phyloP scores from a whole-genome alignment of 257 asterid species.

The Pogostemon cablin region DNA sequence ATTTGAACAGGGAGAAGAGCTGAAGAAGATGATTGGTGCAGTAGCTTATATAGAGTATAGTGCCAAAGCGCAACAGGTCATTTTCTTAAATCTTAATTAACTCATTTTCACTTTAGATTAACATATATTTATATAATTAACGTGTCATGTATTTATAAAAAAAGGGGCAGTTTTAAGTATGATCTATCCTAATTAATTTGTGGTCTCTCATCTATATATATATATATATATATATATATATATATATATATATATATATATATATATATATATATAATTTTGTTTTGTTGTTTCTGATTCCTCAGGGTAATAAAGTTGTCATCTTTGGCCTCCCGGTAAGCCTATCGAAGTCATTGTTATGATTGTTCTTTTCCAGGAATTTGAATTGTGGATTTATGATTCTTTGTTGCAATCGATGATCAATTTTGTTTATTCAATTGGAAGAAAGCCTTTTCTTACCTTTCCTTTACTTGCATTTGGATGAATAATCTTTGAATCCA shows the following conservation, averaged over 20 bases:
- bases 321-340: slow-evolving; percentile 99
- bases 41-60: no score
- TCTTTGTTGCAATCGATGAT: not conserved
- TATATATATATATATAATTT: no score
- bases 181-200: slow-evolving; percentile 4
- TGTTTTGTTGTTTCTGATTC: slow-evolving; percentile 21
- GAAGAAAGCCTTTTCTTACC: not conserved
- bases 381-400: slow-evolving; percentile 11
- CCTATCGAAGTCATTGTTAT: not conserved
- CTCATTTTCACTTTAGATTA: no score
- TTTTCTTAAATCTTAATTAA: no score
- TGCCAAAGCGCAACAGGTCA: no score
- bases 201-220: slow-evolving; percentile 42
- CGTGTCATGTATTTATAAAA: no score
- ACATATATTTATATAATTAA: no score
- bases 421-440: not conserved
- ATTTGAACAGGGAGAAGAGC: no score
- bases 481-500: no score
- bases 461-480: slow-evolving; percentile 2
- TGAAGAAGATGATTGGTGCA: no score
- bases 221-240: not conserved
- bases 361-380: not conserved
- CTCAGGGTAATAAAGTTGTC: slow-evolving; percentile 90
- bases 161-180: no score
- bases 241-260: no score